Base-by-base conservation (phyloP, 2,329 filamentous ascomycete genomes). In the Fonsecaea pugnacius region DNA sequence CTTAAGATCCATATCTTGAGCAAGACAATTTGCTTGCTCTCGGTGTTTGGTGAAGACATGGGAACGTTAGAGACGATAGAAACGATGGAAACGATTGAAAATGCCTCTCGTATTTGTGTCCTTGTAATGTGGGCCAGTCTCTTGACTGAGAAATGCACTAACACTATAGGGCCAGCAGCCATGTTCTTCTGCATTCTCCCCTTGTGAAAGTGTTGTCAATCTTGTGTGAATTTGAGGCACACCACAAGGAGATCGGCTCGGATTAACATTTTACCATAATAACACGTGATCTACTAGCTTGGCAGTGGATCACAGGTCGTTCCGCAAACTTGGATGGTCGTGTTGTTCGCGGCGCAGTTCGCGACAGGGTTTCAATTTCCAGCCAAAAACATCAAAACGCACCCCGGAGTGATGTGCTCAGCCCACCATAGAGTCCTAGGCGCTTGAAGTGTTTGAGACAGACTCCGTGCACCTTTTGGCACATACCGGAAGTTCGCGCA, bases 311-410 rank as follows among this genome's bases (percentile, higher is more conserved):
- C 43, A 18, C 43, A 48, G 18, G 27, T 48, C 43, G 43, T 24
- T 53, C 30, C 51, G 51, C 51, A 53, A 53, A 53, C 43, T 48
- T 48, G 43, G 18, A 18, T 38, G 16, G 40, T 58, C 60, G 60
- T 63, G 60, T 63, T 46, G 21, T 24, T 59, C 60, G 60, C 60
- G 51, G 46, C 53, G 48, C 60, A 58, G 38, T 58, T 63, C 60
- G 60, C 60, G 60, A 43, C 60, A 63, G 54, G 60, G 35, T 46
- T 53, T 50, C 43, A 58, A 24, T 57, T 52, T 36, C 32, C 6
- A 38, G 46, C 57, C 55, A 51, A 38, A 52, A 14, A 18, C 21
- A 50, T n/a, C 57, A 60, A 51, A 32, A 48, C 51, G 24, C 60
- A 57, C 56, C 52, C 60, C 40, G 40, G 35, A 40, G 21, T 46